These are phyloP conservation scores for Spathaspora sp. DNA, from an alignment of 805 yeast species.

Conservation along the genomic window DNA sequence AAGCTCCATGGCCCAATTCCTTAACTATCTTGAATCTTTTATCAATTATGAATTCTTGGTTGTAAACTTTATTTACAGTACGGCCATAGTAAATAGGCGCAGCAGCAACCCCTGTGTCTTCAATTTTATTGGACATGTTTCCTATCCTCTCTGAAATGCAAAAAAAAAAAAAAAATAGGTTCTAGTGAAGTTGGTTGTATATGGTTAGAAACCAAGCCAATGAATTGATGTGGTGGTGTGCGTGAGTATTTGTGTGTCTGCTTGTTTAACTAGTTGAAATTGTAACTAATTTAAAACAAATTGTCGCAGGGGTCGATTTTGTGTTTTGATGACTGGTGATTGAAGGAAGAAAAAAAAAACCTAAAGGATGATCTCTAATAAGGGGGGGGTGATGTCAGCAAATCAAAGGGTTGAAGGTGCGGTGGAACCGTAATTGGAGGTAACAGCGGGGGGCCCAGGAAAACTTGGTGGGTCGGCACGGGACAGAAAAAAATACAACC, in stretches of 20 bases:
- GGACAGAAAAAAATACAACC: no score
- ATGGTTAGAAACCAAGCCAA: no score
- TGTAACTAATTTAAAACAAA: no score
- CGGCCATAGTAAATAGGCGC: slow-evolving; percentile 21
- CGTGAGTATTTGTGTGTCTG: neutral
- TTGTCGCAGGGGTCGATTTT: neutral
- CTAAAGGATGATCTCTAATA: neutral
- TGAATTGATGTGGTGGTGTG: neutral
- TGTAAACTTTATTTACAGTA: slow-evolving; percentile 41
- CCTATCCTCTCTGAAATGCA: neutral
- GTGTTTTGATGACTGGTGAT: neutral
- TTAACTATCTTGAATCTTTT: slow-evolving; percentile 82
- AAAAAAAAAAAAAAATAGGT: neutral
- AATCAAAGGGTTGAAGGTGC: neutral
- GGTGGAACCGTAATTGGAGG: neutral
- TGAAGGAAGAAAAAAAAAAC: neutral
- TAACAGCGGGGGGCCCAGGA: no score
- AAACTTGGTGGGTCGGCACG: no score
- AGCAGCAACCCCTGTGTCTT: neutral
- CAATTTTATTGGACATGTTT: neutral
- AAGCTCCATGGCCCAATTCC: slow-evolving; percentile 97
- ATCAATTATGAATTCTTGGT: slow-evolving; percentile 92
- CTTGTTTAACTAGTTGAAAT: neutral
- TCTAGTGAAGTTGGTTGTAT: neutral
- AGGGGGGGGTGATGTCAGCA: neutral